These are phyloP conservation scores for Kodamaea restingae DNA, from an alignment of 805 yeast genomes.

Conservation along the genomic window DNA sequence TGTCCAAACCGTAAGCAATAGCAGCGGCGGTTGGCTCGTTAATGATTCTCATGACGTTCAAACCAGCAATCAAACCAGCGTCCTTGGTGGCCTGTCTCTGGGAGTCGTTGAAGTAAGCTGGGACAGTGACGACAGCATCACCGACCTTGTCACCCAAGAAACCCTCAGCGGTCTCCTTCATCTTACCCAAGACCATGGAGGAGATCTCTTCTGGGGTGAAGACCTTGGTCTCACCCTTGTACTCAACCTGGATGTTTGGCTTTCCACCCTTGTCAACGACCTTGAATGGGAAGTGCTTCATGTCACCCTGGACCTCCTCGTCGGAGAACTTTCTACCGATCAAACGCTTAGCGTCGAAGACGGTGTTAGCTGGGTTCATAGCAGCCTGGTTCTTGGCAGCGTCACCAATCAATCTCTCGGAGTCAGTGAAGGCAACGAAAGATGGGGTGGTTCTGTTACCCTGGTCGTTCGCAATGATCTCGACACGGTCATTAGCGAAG, in stretches of 20 bases:
- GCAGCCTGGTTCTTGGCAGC: conserved; percentile 35
- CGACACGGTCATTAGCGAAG: conserved; percentile 32
- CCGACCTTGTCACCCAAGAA: conserved; percentile 24
- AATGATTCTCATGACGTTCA: conserved; percentile 31
- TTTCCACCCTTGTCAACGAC: conserved; percentile 27
- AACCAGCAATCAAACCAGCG: conserved; percentile 33
- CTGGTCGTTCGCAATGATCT: conserved; percentile 31
- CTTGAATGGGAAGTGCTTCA: conserved; percentile 32
- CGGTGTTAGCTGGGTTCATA: conserved; percentile 32
- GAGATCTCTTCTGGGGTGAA: conserved; percentile 32
- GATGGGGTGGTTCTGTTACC: conserved; percentile 34
- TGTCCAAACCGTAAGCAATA: conserved; percentile 43
- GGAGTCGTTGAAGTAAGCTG: conserved; percentile 32
- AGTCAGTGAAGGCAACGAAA: conserved; percentile 31
- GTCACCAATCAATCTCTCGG: conserved; percentile 32
- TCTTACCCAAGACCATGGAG: conserved; percentile 30
- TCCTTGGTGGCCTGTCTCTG: conserved; percentile 35
- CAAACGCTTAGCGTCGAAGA: conserved; percentile 33
- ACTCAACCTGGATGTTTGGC: conserved; percentile 29
- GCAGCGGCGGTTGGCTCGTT: conserved; percentile 35
- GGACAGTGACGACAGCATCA: conserved; percentile 31
- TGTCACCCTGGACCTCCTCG: conserved; percentile 27
- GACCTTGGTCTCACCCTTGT: conserved; percentile 31
- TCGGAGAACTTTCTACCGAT: conserved; percentile 28
- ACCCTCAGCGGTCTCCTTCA: conserved; percentile 32